phyloP scores from a whole-genome alignment of 345 rosid genomes.

The Crucihimalaya himalaica region DNA sequence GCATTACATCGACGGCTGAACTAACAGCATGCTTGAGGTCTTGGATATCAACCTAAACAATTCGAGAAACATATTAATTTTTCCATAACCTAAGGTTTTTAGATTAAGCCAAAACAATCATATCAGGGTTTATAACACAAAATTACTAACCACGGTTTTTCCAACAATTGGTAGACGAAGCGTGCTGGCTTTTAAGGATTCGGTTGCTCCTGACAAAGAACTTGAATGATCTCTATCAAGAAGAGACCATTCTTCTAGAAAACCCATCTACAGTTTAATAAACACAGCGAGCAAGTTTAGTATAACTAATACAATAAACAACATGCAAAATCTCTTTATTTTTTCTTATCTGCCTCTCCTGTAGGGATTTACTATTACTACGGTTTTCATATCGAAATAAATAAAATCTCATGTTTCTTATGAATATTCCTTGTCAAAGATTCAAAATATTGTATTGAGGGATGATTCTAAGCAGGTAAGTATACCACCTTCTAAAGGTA shows the following conservation, averaged over 20 bases:
- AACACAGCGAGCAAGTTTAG: not conserved
- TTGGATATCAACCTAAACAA: slow-evolving; percentile 69
- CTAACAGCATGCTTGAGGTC: slow-evolving; percentile 83
- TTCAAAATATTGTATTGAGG: slow-evolving; percentile 28
- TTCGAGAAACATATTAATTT: not conserved
- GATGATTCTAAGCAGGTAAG: slow-evolving; percentile 27
- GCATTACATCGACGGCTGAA: slow-evolving; percentile 90
- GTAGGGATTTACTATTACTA: slow-evolving; percentile 3
- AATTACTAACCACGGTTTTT: slow-evolving; percentile 73
- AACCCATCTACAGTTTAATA: slow-evolving; percentile 57
- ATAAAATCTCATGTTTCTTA: slow-evolving; percentile 15
- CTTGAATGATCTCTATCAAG: slow-evolving; percentile 68
- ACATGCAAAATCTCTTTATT: not conserved
- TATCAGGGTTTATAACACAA: not conserved
- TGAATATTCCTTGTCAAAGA: slow-evolving; percentile 14
- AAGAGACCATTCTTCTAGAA: slow-evolving; percentile 74
- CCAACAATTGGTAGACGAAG: slow-evolving; percentile 89
- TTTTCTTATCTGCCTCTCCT: slow-evolving; percentile 6
- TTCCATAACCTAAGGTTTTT: not conserved
- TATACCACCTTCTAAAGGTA: slow-evolving; percentile 18
- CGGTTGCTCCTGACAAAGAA: slow-evolving; percentile 80
- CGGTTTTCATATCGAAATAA: not conserved
- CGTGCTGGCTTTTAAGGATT: slow-evolving; percentile 88
- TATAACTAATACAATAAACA: not conserved
- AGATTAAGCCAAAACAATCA: slow-evolving; percentile 8